Percentiles rank a stretch among this genome's conserved stretches.
Conservation (phyloP, 352 stramenopile species). For the Globisporangium spiculum region DNA sequence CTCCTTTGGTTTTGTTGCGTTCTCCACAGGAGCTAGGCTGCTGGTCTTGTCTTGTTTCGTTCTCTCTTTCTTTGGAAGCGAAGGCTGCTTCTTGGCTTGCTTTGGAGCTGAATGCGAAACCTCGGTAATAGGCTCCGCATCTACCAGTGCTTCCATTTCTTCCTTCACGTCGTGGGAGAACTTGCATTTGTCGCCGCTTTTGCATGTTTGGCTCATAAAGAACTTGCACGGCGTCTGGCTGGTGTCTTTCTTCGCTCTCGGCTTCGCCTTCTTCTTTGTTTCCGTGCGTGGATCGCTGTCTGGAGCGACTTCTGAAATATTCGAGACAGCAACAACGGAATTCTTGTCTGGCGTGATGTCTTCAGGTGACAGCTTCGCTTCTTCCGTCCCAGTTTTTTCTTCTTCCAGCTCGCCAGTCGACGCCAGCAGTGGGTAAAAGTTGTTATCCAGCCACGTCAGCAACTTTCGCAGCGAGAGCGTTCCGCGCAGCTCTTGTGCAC, state of each 20-base stretch:
- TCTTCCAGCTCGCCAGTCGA: constrained; percentile 7
- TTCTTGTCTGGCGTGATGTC: background rate
- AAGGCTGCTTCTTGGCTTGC: background rate
- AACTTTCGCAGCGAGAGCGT: constrained; percentile 60
- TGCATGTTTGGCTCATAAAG: constrained; percentile 50
- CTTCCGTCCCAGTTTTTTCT: constrained; percentile 11
- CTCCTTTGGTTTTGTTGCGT: constrained; percentile 3
- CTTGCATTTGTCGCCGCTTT: constrained; percentile 60
- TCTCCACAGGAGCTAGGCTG: background rate
- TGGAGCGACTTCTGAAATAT: background rate
- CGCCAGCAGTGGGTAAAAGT: constrained; percentile 39
- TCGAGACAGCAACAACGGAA: background rate
- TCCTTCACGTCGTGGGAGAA: constrained; percentile 44
- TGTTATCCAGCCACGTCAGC: constrained; percentile 85
- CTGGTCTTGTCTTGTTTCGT: constrained; percentile 12
- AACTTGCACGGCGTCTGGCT: constrained; percentile 38
- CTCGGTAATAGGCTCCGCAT: background rate
- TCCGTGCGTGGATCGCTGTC: background rate
- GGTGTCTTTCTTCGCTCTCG: constrained; percentile 10
- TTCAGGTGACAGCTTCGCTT: background rate
- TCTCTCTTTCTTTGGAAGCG: background rate
- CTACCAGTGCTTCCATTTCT: background rate
- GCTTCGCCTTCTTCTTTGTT: constrained; percentile 4
- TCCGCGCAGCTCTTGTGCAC: constrained; percentile 40
- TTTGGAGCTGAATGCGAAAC: background rate